A percentile compares a stretch with the other conserved stretches of the same genome.
phyloP scores from a whole-genome alignment of 1,139 yeast genomes.

The Lodderomyces margitis region DNA sequence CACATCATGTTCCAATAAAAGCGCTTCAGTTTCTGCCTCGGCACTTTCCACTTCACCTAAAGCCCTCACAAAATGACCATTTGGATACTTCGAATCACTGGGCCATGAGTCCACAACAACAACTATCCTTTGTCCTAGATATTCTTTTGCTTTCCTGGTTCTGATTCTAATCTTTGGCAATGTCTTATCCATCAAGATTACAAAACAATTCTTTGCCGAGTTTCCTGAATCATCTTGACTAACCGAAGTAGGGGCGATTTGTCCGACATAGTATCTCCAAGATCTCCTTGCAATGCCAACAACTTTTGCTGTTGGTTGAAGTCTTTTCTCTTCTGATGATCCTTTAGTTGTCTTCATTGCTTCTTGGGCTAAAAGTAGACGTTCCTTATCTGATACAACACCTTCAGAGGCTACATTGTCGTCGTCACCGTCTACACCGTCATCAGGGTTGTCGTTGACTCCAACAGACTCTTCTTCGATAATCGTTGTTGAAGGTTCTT shows the following conservation, averaged over 20 bases:
- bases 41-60: conserved; percentile 89
- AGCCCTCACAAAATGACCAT: conserved; percentile 90
- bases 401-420: conserved; percentile 17
- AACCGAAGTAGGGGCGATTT: conserved; percentile 78
- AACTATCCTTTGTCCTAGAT: conserved; percentile 85
- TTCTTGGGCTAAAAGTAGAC: conserved; percentile 71
- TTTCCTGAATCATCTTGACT: conserved; percentile 51
- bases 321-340: conserved; percentile 35
- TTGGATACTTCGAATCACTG: conserved; percentile 76
- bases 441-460: conserved; percentile 61
- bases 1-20: conserved; percentile 90
- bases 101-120: conserved; percentile 95
- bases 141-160: conserved; percentile 80
- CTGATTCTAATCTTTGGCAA: conserved; percentile 84
- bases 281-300: conserved; percentile 88
- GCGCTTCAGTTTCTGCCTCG: conserved; percentile 95
- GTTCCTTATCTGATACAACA: conserved; percentile 71
- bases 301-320: conserved; percentile 88
- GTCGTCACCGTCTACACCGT: conserved; percentile 44
- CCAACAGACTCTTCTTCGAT: conserved; percentile 70
- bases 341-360: conserved; percentile 58
- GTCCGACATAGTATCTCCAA: conserved; percentile 97
- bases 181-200: conserved; percentile 82
- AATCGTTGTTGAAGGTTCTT: conserved; percentile 75
- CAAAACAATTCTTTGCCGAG: conserved; percentile 77